Base-by-base conservation (phyloP, 1,139 yeast genomes). In the Taphrina communis region DNA sequence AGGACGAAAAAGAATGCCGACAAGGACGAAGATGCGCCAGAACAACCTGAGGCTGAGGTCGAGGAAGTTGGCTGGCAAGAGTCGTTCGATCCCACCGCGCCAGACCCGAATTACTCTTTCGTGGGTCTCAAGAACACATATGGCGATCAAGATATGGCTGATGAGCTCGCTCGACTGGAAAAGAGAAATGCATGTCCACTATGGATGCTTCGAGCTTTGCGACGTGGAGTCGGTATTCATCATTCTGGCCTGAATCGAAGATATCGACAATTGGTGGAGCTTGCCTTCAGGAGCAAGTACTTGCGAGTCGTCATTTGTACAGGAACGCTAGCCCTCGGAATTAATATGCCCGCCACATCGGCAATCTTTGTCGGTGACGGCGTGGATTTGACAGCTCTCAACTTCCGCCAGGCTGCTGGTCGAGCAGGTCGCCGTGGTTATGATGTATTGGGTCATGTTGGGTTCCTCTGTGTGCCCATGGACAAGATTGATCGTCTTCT, bases 371-470 rank as follows among this genome's bases (percentile, higher is more conserved):
- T 68, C 35, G 70, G 70, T 9, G 70, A 68, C 46, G 66, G 65
- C 19, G 61, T 53, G 21, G 69, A 65, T 25, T 50, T 68, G 8
- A 65, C 63, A 17, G 70, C 70, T 9, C 61, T 68, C 21, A 65
- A 68, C 41, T 68, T 58, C 66, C 65, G 68, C 5, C 70, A 68
- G 50, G 70, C 70, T 39, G 68, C 70, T 35, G 70, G 70, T 38
- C 70, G 70, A 48, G 70, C 70, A 12, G 70, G 70, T 44, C 69
- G 70, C 39, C 69, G 70, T 61, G 70, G 70, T 25, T 68, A 62
- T 25, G 70, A 68, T 65, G 48, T 68, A 14, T 44, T 68, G 8
- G 70, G 70, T 53, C 70, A 63, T 46, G 70, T 68, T 6, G 70
- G 70, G 6, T 68, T 68, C 69, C 48, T 68, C n/a, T 69, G 69